Evolutionary conservation across 495 filamentous ascomycete species (phyloP), one percentile per base, ranked within the genome.

Genomic region (Aspergillus carlsbadensis): DNA sequence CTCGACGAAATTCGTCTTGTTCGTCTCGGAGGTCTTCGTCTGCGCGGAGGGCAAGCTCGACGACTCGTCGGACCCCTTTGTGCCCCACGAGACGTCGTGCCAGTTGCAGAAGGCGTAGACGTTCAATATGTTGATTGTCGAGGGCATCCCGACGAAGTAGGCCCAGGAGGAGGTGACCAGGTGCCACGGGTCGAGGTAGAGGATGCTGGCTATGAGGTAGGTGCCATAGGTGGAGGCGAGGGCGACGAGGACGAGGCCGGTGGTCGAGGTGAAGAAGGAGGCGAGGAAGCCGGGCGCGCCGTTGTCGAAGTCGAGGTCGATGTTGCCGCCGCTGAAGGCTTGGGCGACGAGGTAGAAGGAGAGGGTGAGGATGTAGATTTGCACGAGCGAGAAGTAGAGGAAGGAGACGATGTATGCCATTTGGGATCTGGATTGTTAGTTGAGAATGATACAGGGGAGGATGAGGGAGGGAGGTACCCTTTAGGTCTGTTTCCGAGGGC

Each of bases 1-100:
- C 67, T 98, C 94, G 56, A 98, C 91, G 59, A 96, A 90, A 13
- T 87, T 89, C 20, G 86, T 83, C 72, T 96, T 92, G 52, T 80
- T 80, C 64, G 91, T 90, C 42, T 87, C 86, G 57, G 85, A 85
- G 69, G 95, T 95, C 60, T 86, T 85, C 3, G 91, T 91, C 60
- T 87, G 80, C 0, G 88, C 95, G 13, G 91, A 91, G 2, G 94
- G 94, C 29, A 98, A 76, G 13, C 89, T 89, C 54, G 98, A 94
- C 36, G 87, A 88, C 77, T 97, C 97, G 75, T 98, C 94, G 6
- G 94, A 91, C 68, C 94, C 94, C 79, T 98, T 98, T 69, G 94
- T 98, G 79, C 94, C 94, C 94, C 94, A 98, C 13, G 93, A 96
- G 44, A 98, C 94, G 71, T 98, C 94, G 77, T 98, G 94, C 94